These are phyloP conservation scores for Pleomassaria siparia DNA, from an alignment of 2,329 filamentous ascomycete species.

Conservation along the genomic window DNA sequence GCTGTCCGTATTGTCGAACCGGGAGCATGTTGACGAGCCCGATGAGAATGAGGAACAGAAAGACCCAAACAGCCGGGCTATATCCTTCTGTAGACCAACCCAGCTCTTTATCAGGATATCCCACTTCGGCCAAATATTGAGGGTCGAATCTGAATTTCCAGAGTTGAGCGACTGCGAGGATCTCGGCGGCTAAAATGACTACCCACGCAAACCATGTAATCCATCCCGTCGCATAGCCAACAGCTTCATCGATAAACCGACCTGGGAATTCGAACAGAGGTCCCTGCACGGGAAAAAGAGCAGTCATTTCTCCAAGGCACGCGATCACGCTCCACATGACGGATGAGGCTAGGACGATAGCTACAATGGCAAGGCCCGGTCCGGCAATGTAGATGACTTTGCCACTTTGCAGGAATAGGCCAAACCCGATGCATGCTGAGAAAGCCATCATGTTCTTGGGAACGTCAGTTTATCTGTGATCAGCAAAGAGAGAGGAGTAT, in stretches of 20 bases:
- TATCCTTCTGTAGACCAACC: conserved; percentile 73
- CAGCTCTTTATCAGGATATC: conserved; percentile 44
- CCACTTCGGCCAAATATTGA: conserved; percentile 30
- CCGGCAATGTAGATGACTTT: conserved; percentile 43
- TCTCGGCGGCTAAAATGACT: conserved; percentile 66
- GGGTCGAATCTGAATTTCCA: conserved; percentile 45
- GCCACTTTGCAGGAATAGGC: conserved; percentile 42
- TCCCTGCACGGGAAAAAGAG: conserved; percentile 83
- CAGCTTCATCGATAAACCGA: conserved; percentile 71
- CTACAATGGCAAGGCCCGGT: conserved; percentile 40
- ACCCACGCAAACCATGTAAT: conserved; percentile 74
- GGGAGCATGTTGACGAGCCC: conserved; percentile 83
- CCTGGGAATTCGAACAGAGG: conserved; percentile 90
- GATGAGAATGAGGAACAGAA: conserved; percentile 75
- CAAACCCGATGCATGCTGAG: conserved; percentile 39
- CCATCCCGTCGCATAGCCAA: conserved; percentile 51
- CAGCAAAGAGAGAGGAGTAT: background rate
- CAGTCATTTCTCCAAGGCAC: conserved; percentile 78
- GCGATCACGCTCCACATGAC: conserved; percentile 43
- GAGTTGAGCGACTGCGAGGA: conserved; percentile 44
- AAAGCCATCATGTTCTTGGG: conserved; percentile 41
- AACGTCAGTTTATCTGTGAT: conserved; percentile 6
- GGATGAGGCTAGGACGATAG: conserved; percentile 38
- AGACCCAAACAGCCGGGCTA: conserved; percentile 63
- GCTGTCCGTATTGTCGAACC: conserved; percentile 82